A percentile compares a stretch with the other conserved stretches of the same genome.
Conservation (phyloP, 805 yeast species). For the Kodamaea neixiangensis region DNA sequence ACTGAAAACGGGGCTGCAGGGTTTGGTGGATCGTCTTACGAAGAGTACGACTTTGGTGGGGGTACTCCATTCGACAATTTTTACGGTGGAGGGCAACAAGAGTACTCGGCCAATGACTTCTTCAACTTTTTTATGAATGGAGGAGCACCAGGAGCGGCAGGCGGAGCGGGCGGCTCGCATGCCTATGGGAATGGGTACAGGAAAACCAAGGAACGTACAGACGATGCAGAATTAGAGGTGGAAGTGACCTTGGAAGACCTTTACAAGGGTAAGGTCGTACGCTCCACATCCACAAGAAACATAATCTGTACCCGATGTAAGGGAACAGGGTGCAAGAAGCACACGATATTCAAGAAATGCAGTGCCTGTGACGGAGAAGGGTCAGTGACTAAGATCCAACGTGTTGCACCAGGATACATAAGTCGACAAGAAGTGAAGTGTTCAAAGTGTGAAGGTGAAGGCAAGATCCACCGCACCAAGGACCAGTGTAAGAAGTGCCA, state of each 20-base stretch:
- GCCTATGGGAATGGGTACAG: slow-evolving; percentile 14
- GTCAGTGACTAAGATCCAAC: slow-evolving; percentile 52
- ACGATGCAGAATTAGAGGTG: slow-evolving; percentile 67
- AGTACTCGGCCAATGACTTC: slow-evolving; percentile 73
- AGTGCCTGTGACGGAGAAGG: slow-evolving; percentile 76
- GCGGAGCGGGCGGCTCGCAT: slow-evolving; percentile 15
- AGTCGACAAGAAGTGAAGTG: slow-evolving; percentile 65
- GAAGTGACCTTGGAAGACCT: slow-evolving; percentile 70
- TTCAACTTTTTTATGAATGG: slow-evolving; percentile 62
- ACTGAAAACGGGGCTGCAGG: slow-evolving; percentile 22
- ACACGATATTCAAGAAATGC: slow-evolving; percentile 60
- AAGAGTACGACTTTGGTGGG: slow-evolving; percentile 17
- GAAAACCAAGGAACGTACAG: slow-evolving; percentile 44
- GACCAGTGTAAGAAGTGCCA: slow-evolving; percentile 78
- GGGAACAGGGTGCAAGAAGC: slow-evolving; percentile 73
- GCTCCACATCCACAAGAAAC: slow-evolving; percentile 70
- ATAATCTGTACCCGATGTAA: slow-evolving; percentile 70
- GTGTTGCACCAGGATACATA: slow-evolving; percentile 76
- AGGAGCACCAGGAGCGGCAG: slow-evolving; percentile 12
- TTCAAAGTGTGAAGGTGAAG: slow-evolving; percentile 68
- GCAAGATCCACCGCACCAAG: slow-evolving; percentile 57
- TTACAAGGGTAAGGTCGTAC: slow-evolving; percentile 78
- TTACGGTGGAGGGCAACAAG: slow-evolving; percentile 23
- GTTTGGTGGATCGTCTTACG: slow-evolving; percentile 14
- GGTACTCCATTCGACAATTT: slow-evolving; percentile 43